Base-by-base conservation (phyloP, 1,284 basidiomycete genomes). In the Coniophora puteana region DNA sequence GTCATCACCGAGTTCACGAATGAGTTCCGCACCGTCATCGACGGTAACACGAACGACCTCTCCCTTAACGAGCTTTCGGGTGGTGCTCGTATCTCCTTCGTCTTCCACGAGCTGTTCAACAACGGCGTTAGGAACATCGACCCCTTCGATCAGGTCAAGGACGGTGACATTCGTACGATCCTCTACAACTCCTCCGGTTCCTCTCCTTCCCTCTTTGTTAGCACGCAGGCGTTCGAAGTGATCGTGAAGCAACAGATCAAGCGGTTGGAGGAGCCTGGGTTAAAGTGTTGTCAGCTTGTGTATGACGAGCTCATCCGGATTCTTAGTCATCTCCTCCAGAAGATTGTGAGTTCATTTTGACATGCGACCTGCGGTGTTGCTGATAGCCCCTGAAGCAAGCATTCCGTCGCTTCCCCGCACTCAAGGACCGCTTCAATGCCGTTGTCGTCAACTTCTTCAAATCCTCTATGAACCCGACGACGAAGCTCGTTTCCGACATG, bases 181-280 rank as follows among this genome's bases (percentile, higher is more conserved):
- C 66, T 98, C 40, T 99, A 98, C 73, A 99, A 98, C 69, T 96
- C 94, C 46, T 95, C 92, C 20, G 95, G 95, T 61, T 96, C 93
- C 4, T 95, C 93, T 5, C 95, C 95, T 18, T 85, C 94, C 1
- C 74, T 99, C 13, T 98, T 99, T 59, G 94, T 98, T 37, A 93
- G 93, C 16, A 95, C 95, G 0, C 85, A 89, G 45, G 95, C 95
- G 2, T 98, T 98, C 53, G 94, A 98, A 62, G 89, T 94, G 45
- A 98, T 98, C 54, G 92, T 98, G 54, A 99, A 98, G 72, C 92
- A 97, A 62, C 95, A 99, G 66, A 99, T 99, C 63, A 89, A 93
- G 65, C 80, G 95, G 35, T 70, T 99, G 39, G 95, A 98, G 59
- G 95, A 98, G 11, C 95, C 95, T 4, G 76, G 80, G 46, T 66